Evolutionary conservation across 345 rosid genomes (phyloP), one percentile per base, ranked within the genome.

Genomic region (Bruguiera gymnorhiza): DNA sequence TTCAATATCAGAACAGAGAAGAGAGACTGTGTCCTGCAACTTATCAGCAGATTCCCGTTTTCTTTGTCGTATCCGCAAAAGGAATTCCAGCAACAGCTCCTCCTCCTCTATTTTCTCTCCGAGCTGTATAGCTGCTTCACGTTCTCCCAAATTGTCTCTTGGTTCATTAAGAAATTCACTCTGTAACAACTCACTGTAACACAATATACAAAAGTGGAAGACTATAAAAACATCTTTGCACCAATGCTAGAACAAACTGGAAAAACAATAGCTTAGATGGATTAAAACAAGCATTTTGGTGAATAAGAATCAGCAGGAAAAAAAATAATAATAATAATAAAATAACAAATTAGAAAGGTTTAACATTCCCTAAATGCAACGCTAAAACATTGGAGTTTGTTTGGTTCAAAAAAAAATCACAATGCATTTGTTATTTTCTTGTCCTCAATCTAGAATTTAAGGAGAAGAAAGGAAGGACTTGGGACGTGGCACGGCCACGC

Each of bases 71-170:
- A 85, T 73, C 70, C 86, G 59, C 76, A 84, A 65, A 68, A 95
- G 94, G 86, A 92, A 95, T 62, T 92, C 99, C n/a, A 95, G 84
- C 78, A 92, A 76, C 72, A 86, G 79, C 79, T 90, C 99, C 26
- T 92, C 85, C 78, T 95, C 97, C 64, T 90, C 97, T 67, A 90
- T 86, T 80, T 62, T 86, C 76, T 90, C 96, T 76, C 85, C 75
- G 16, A 95, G 88, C 77, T 88, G 79, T 69, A 87, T 75, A 30
- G 96, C 96, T 5, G 93, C 92, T 87, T 95, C 97, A 60, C 89
- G 96, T 67, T 87, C 97, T 82, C 84, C 96, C 74, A 95, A 65
- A 72, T 76, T 69, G 37, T 87, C 89, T 68, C 92, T 88, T 52
- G 88, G 86, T 76, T 92, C 97, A 16, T 83, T 88, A 13, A 95